These are phyloP conservation scores for Spathaspora gorwiae DNA, from an alignment of 805 yeast species.

Conservation along the genomic window DNA sequence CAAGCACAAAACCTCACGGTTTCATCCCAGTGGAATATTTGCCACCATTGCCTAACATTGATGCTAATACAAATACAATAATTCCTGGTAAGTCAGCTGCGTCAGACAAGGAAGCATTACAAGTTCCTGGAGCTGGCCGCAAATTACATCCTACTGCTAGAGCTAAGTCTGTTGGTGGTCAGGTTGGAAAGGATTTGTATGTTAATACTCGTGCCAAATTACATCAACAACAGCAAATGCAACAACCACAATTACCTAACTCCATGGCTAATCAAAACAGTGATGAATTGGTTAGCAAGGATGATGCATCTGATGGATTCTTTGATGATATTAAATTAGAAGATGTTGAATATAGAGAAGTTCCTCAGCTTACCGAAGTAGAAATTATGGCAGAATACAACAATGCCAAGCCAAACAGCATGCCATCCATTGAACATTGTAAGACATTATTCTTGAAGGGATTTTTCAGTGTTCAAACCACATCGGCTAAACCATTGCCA, in stretches of 20 bases:
- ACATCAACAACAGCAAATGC: slow-evolving; percentile 9
- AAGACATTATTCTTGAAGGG: slow-evolving; percentile 88
- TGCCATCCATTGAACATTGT: slow-evolving; percentile 94
- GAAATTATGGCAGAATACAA: slow-evolving; percentile 40
- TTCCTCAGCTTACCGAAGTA: slow-evolving; percentile 37
- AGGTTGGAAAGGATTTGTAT: slow-evolving; percentile 58
- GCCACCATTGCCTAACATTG: slow-evolving; percentile 43
- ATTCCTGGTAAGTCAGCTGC: slow-evolving; percentile 7
- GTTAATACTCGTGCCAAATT: slow-evolving; percentile 7
- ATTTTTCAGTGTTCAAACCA: slow-evolving; percentile 89
- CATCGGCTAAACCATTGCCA: slow-evolving; percentile 88
- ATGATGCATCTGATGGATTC: slow-evolving; percentile 39
- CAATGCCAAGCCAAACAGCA: slow-evolving; percentile 64
- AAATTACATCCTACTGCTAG: slow-evolving; percentile 77
- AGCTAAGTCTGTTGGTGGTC: slow-evolving; percentile 80
- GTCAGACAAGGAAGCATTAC: background rate
- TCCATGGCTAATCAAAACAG: slow-evolving; percentile 39
- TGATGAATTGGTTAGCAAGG: slow-evolving; percentile 31
- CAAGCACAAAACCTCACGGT: slow-evolving; percentile 28
- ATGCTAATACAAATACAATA: slow-evolving; percentile 21
- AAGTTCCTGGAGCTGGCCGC: slow-evolving; percentile 12
- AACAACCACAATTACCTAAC: slow-evolving; percentile 45
- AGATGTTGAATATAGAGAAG: slow-evolving; percentile 25
- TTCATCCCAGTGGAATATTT: slow-evolving; percentile 39
- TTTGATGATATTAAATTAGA: slow-evolving; percentile 55